phyloP scores from a whole-genome alignment of 2,329 filamentous ascomycete species.

The Arthroderma uncinatum region DNA sequence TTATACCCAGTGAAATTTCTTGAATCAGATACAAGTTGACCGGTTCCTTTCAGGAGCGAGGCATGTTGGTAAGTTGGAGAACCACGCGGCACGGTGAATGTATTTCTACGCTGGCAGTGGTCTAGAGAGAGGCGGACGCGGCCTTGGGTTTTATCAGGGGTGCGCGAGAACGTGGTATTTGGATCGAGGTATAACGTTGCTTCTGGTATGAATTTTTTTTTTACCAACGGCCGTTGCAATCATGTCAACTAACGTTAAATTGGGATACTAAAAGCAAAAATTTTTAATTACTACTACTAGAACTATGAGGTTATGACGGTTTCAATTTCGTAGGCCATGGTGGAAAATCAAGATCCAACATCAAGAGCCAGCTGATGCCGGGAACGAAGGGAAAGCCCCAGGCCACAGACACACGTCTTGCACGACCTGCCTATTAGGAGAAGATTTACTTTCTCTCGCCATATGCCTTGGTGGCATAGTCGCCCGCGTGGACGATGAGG shows the following conservation, averaged over 20 bases:
- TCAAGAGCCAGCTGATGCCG: background rate
- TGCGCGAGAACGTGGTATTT: too few relatives aligned
- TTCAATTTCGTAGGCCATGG: background rate
- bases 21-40: background rate
- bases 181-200: too few relatives aligned
- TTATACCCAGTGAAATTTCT: background rate
- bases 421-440: background rate
- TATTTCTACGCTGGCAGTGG: background rate
- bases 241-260: too few relatives aligned
- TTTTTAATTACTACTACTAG: background rate
- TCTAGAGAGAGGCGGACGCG: background rate
- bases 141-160: background rate
- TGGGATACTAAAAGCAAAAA: background rate
- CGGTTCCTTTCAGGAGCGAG: background rate
- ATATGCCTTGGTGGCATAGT: conserved; percentile 92
- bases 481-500: conserved; percentile 76
- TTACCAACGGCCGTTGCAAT: too few relatives aligned
- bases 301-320: background rate
- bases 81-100: background rate
- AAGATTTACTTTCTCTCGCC: conserved; percentile 50
- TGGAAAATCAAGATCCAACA: background rate
- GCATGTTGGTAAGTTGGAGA: background rate
- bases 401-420: background rate
- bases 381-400: background rate
- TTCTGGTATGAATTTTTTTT: too few relatives aligned